Percentiles rank a stretch among this genome's conserved stretches.
phyloP scores from a whole-genome alignment of 768 basidiomycete species.

The Thelephora aurantiotincta region DNA sequence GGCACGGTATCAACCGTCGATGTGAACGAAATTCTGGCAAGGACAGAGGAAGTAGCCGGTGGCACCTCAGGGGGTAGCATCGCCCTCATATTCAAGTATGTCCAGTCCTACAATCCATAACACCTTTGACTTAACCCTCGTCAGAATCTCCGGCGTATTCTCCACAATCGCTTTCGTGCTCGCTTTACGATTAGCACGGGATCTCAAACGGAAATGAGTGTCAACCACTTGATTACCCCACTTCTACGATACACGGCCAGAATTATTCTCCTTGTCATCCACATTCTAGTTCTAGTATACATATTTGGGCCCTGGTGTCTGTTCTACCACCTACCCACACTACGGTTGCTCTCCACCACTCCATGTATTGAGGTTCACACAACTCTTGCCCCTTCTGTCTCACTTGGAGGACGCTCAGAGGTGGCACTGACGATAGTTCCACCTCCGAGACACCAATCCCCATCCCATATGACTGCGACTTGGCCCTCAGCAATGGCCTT shows the following conservation, averaged over 20 bases:
- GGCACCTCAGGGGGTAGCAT: conserved; percentile 37
- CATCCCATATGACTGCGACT: conserved; percentile 59
- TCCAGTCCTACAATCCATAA: conserved; percentile 2
- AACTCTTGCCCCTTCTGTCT: too few relatives aligned
- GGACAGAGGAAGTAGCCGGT: conserved; percentile 11
- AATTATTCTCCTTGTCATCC: too few relatives aligned
- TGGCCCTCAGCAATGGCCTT: conserved; percentile 71
- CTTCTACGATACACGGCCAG: too few relatives aligned
- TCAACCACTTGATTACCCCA: neutral
- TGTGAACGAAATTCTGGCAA: conserved; percentile 1
- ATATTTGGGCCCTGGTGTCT: too few relatives aligned
- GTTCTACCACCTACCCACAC: too few relatives aligned
- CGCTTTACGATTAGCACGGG: conserved; percentile 37
- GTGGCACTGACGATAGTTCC: conserved; percentile 38
- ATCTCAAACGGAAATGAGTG: conserved; percentile 16
- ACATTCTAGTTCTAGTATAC: too few relatives aligned
- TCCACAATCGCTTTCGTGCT: conserved; percentile 41
- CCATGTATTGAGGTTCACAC: too few relatives aligned
- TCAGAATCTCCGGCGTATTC: conserved; percentile 43
- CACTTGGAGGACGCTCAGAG: too few relatives aligned
- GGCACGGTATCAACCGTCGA: conserved; percentile 1
- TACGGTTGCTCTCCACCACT: too few relatives aligned
- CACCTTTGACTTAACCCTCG: neutral
- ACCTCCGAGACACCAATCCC: conserved; percentile 73
- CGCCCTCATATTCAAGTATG: conserved; percentile 68